Base-by-base conservation (phyloP, 139 green algal genomes). In the Chlamydomonas sp. region DNA sequence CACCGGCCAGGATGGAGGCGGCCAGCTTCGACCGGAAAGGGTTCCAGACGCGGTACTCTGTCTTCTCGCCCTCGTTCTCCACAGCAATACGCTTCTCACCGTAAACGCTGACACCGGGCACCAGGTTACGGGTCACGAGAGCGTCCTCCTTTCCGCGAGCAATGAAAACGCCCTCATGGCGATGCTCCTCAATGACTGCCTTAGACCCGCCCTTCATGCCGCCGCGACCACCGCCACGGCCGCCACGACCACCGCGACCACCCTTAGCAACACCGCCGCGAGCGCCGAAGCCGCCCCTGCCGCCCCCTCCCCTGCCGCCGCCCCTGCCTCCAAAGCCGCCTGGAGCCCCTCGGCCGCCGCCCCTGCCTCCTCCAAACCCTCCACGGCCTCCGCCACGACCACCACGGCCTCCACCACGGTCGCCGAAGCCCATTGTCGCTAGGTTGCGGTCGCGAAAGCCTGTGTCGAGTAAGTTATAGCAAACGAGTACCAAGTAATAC, bases 21-120 rank as follows among this genome's bases (percentile, higher is more conserved):
- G 98, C 98, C 79, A 99, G 94, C 96, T 99, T 99, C 71, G 96
- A 99, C 63, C 98, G 93, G 96, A 99, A 99, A 63, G 98, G 98
- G 94, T 99, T 99, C 98, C 98, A 99, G 63, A 99, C 97, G 66
- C 98, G 94, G 95, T 99, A 99, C 95, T 99, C 98, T 4, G 96
- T 92, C 94, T 99, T 99, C 17, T 92, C 77, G 57, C 81, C 85
- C 18, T 89, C 90, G 17, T 79, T 85, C 92, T 99, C 98, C 20
- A 98, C 95, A 9, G 93, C 93, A 75, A 99, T 96, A 69, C 98
- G 95, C 95, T 99, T 99, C 94, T 99, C 98, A 60, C 97, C 97
- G 80, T 99, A 99, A 63, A 99, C 98, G 83, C 90, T 97, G 73
- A 99, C 97, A 60, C 98, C 98, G 31, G 97, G 95, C 14, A 98